Conservation (phyloP, 768 basidiomycete genomes). For the Favolaschia claudopus region DNA sequence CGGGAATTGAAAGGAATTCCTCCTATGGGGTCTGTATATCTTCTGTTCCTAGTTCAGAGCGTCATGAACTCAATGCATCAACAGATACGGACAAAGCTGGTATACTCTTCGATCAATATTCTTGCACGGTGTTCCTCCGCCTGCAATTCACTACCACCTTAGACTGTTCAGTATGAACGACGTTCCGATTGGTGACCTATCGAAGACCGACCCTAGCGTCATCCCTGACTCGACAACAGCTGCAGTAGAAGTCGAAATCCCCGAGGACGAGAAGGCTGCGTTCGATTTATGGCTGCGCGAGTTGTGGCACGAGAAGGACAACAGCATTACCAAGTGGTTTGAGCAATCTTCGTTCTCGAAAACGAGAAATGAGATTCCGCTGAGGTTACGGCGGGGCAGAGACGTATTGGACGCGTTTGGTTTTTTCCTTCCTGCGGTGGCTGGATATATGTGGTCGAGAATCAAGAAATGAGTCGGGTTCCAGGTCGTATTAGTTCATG, state of each 20-base stretch:
- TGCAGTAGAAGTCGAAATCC: conserved; percentile 55
- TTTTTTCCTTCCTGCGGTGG: conserved; percentile 68
- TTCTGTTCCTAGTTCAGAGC: no score
- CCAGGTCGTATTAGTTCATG: conserved; percentile 11
- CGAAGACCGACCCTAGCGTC: conserved; percentile 42
- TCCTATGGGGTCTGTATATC: conserved; percentile 64
- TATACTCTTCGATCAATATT: conserved; percentile 94
- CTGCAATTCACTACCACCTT: conserved; percentile 86
- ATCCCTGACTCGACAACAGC: conserved; percentile 38
- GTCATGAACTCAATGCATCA: no score
- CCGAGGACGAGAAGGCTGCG: conserved; percentile 60
- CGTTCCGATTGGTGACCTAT: conserved; percentile 74
- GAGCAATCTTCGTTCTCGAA: conserved; percentile 53
- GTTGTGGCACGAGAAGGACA: conserved; percentile 89
- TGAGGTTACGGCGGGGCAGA: conserved; percentile 58
- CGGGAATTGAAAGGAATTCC: conserved; percentile 66
- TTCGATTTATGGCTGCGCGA: conserved; percentile 89
- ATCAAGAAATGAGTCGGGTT: conserved; percentile 36
- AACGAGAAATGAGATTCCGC: conserved; percentile 59
- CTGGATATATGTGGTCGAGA: conserved; percentile 57
- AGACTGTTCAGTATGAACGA: conserved; percentile 76
- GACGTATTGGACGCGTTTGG: conserved; percentile 76
- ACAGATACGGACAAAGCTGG: conserved; percentile 89
- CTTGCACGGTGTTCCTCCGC: conserved; percentile 80
- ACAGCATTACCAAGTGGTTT: conserved; percentile 71